Conservation (phyloP, 2,329 filamentous ascomycete species). For the Pseudovirgaria hyperparasitica region DNA sequence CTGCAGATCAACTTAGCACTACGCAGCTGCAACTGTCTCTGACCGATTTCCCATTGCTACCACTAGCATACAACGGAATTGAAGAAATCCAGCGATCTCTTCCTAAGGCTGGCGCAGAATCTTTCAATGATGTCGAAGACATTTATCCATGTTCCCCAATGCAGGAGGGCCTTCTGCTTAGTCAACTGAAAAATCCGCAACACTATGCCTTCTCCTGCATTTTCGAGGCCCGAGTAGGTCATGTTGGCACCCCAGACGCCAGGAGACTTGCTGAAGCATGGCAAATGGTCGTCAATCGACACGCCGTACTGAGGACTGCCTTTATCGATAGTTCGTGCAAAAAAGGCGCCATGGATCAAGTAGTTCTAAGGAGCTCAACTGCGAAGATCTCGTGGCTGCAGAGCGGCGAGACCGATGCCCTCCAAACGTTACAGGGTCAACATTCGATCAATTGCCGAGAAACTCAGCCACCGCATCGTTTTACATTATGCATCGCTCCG, state of each 20-base stretch:
- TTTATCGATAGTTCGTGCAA: slow-evolving; percentile 22
- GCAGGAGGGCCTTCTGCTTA: slow-evolving; percentile 18
- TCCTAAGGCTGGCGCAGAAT: background rate
- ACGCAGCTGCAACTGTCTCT: slow-evolving; percentile 14
- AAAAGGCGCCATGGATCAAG: slow-evolving; percentile 19
- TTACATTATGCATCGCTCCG: slow-evolving; percentile 32
- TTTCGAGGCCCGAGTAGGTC: too few relatives aligned
- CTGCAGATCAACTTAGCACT: slow-evolving; percentile 17
- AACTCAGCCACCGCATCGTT: slow-evolving; percentile 29
- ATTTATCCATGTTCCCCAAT: slow-evolving; percentile 19
- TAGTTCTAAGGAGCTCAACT: slow-evolving; percentile 16
- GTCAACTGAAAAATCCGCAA: slow-evolving; percentile 17
- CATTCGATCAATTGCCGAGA: slow-evolving; percentile 15
- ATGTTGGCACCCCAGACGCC: slow-evolving; percentile 12
- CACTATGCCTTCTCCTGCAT: slow-evolving; percentile 19
- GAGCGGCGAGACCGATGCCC: slow-evolving; percentile 11
- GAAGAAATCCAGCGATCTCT: too few relatives aligned
- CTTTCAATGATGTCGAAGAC: slow-evolving; percentile 12
- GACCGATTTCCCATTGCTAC: slow-evolving; percentile 17
- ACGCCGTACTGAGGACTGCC: slow-evolving; percentile 17
- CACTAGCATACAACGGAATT: slow-evolving; percentile 18
- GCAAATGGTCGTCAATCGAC: slow-evolving; percentile 21
- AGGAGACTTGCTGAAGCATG: slow-evolving; percentile 18
- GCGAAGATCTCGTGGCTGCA: slow-evolving; percentile 14
- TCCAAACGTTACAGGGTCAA: slow-evolving; percentile 10